Conservation (phyloP, 2,329 filamentous ascomycete species). For the Colletotrichum sp. region DNA sequence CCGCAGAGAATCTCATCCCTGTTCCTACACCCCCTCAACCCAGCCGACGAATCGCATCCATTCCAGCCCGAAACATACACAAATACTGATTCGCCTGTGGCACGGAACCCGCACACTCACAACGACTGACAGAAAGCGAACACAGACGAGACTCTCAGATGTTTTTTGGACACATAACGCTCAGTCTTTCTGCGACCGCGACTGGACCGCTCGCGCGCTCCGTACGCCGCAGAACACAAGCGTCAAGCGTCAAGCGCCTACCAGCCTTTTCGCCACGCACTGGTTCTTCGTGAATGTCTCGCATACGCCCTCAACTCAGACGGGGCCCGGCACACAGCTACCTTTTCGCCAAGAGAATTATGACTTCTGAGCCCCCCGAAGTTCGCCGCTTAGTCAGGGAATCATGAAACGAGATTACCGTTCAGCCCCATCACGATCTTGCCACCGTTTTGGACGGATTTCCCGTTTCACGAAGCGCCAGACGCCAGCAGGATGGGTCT, state of each 20-base stretch:
- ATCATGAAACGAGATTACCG: neutral
- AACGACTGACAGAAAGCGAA: neutral
- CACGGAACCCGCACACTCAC: neutral
- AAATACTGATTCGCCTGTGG: neutral
- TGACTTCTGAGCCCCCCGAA: neutral
- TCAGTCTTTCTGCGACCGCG: neutral
- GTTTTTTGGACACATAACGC: neutral
- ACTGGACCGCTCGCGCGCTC: neutral
- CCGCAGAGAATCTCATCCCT: neutral
- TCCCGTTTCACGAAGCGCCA: neutral
- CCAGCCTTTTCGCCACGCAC: neutral
- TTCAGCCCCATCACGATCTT: neutral
- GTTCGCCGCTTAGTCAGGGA: neutral
- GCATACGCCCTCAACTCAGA: neutral
- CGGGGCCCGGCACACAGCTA: neutral
- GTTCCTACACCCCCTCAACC: neutral
- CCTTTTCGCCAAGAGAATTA: neutral
- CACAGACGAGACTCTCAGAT: neutral
- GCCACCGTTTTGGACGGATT: neutral
- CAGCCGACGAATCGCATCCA: neutral
- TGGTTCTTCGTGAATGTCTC: neutral
- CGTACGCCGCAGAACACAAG: neutral
- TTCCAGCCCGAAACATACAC: neutral
- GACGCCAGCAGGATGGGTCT: neutral
- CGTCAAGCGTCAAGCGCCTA: neutral